phyloP scores from a whole-genome alignment of 176 grass and related monocot genomes.

The Musa beccarii region DNA sequence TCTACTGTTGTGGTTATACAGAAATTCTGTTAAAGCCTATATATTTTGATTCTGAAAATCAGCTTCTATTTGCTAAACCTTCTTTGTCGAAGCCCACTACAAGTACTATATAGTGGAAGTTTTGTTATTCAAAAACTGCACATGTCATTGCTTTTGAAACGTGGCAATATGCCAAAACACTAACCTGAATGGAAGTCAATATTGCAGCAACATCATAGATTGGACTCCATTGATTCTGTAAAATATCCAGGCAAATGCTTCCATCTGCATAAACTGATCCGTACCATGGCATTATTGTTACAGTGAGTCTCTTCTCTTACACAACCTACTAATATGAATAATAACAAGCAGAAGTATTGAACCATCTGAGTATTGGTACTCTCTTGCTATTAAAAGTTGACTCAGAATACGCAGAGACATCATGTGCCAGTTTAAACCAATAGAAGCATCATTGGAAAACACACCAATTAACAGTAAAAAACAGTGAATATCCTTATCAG shows the following conservation, averaged over 20 bases:
- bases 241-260: constrained; percentile 17
- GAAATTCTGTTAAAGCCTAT: no score
- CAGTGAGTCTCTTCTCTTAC: not conserved
- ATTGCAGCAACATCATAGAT: constrained; percentile 18
- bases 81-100: no score
- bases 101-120: no score
- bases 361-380: no score
- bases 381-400: not conserved
- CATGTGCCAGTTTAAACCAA: not conserved
- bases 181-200: constrained; percentile 16
- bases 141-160: not conserved
- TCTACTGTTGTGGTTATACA: no score
- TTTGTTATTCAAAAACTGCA: not conserved
- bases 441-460: not conserved
- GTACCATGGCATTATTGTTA: not conserved
- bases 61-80: no score
- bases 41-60: no score
- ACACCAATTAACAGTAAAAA: no score
- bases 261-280: constrained; percentile 17
- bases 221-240: constrained; percentile 14
- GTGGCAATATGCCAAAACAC: not conserved
- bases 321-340: no score
- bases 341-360: no score
- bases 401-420: not conserved
- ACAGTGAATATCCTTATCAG: no score